Percentiles rank a stretch among this genome's conserved stretches.
Conservation (phyloP, 129 eudicot species). For the Pittosporum tobira region DNA sequence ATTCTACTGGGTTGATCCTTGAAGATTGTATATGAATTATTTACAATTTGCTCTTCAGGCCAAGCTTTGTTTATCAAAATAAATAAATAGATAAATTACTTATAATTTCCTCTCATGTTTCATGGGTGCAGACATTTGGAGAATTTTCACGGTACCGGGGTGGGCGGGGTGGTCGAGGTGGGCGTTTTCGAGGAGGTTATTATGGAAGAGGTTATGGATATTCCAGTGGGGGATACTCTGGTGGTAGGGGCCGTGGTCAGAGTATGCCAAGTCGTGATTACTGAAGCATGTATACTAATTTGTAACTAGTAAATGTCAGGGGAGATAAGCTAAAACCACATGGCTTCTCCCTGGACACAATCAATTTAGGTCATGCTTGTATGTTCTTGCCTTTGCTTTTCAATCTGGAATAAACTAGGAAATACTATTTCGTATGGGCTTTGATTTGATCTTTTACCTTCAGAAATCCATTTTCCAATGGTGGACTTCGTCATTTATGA, state of each 20-base stretch:
- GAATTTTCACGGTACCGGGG: slow-evolving; percentile 73
- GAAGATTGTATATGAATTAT: neutral
- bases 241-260: slow-evolving; percentile 65
- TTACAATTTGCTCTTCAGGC: slow-evolving; percentile 2
- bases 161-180: slow-evolving; percentile 76
- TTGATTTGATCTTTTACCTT: neutral
- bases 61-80: no score
- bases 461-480: neutral
- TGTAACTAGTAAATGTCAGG: neutral
- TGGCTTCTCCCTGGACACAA: slow-evolving; percentile 1
- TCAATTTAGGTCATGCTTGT: slow-evolving; percentile 24
- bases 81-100: neutral
- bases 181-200: slow-evolving; percentile 44
- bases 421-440: neutral
- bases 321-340: neutral
- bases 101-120: slow-evolving; percentile 3
- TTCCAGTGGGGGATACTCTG: no score
- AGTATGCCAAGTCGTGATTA: slow-evolving; percentile 33
- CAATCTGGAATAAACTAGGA: slow-evolving; percentile 8
- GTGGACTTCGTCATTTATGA: neutral
- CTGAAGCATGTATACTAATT: slow-evolving; percentile 15
- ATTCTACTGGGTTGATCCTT: neutral
- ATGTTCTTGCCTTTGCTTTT: slow-evolving; percentile 14
- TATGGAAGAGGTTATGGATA: slow-evolving; percentile 49
- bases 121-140: slow-evolving; percentile 69